phyloP scores from a whole-genome alignment of 1,139 yeast genomes.

The Kodamaea sp. region DNA sequence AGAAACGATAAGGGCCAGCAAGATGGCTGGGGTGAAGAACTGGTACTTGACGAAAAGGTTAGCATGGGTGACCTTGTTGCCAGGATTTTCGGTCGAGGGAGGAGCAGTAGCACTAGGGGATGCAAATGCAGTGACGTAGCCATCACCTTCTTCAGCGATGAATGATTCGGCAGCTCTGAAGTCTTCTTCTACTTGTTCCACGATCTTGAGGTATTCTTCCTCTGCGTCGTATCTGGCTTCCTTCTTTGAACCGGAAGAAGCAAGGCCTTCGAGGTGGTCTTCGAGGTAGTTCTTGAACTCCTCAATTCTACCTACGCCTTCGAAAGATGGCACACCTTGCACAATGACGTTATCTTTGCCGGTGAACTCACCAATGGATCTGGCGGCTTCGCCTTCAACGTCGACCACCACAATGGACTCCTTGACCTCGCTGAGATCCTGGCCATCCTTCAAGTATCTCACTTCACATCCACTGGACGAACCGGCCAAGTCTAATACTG shows the following conservation, averaged over 20 bases:
- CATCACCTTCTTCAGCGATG: constrained; percentile 30
- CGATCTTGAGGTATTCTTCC: constrained; percentile 17
- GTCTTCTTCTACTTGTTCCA: constrained; percentile 36
- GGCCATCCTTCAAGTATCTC: constrained; percentile 10
- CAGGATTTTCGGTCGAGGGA: constrained; percentile 8
- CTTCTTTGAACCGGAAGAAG: constrained; percentile 7
- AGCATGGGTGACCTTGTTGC: constrained; percentile 6
- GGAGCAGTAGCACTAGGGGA: constrained; percentile 5
- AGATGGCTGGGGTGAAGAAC: constrained; percentile 58
- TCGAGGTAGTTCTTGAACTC: constrained; percentile 24
- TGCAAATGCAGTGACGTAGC: constrained; percentile 24
- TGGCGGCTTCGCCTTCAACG: constrained; percentile 21
- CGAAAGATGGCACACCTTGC: constrained; percentile 35
- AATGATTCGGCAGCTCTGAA: constrained; percentile 36
- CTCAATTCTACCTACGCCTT: constrained; percentile 18
- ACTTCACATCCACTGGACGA: constrained; percentile 17
- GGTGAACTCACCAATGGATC: constrained; percentile 21
- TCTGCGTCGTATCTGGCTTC: constrained; percentile 11
- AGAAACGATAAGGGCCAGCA: constrained; percentile 64
- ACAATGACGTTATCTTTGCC: constrained; percentile 20
- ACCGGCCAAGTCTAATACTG: constrained; percentile 24
- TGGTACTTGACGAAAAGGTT: constrained; percentile 43
- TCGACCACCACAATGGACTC: constrained; percentile 25
- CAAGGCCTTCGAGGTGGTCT: constrained; percentile 14
- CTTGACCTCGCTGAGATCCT: constrained; percentile 3